phyloP scores from a whole-genome alignment of 2,329 filamentous ascomycete genomes.

The Penicillium sp. region DNA sequence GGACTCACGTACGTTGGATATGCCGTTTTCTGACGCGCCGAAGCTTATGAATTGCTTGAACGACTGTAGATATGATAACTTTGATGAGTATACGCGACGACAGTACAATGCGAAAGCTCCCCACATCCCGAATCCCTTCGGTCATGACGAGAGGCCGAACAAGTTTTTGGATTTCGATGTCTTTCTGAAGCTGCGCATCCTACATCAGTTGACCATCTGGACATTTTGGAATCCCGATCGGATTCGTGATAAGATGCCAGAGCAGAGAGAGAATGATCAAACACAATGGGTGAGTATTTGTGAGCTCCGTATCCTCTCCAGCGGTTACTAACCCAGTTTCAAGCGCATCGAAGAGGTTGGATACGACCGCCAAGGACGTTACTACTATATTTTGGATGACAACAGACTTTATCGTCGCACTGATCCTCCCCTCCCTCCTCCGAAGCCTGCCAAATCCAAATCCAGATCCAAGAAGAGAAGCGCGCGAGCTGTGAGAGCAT shows the following conservation, averaged over 20 bases:
- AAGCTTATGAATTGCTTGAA: conserved; percentile 16
- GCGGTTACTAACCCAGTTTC: conserved; percentile 4
- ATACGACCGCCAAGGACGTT: conserved; percentile 85
- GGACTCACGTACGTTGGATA: conserved; percentile 75
- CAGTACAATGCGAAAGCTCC: conserved; percentile 86
- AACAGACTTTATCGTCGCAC: conserved; percentile 88
- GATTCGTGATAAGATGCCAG: conserved; percentile 83
- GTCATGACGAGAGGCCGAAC: conserved; percentile 71
- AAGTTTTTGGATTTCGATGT: conserved; percentile 83
- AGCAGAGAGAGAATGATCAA: conserved; percentile 80
- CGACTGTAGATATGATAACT: conserved; percentile 72
- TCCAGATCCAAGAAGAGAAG: conserved; percentile 70
- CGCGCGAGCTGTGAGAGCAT: conserved; percentile 66
- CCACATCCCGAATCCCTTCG: conserved; percentile 77
- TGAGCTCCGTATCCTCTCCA: not conserved
- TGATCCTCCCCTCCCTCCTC: conserved; percentile 68
- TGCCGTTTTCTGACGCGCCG: not conserved
- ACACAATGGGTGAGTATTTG: conserved; percentile 72
- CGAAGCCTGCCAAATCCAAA: conserved; percentile 64
- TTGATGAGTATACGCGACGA: conserved; percentile 89
- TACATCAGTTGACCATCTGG: conserved; percentile 90
- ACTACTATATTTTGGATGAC: conserved; percentile 91
- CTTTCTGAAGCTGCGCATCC: conserved; percentile 75
- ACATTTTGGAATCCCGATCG: conserved; percentile 85
- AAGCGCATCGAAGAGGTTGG: conserved; percentile 61